Conservation (phyloP, 371 early-diverging fungal genomes). For the Actinomortierella ambigua region DNA sequence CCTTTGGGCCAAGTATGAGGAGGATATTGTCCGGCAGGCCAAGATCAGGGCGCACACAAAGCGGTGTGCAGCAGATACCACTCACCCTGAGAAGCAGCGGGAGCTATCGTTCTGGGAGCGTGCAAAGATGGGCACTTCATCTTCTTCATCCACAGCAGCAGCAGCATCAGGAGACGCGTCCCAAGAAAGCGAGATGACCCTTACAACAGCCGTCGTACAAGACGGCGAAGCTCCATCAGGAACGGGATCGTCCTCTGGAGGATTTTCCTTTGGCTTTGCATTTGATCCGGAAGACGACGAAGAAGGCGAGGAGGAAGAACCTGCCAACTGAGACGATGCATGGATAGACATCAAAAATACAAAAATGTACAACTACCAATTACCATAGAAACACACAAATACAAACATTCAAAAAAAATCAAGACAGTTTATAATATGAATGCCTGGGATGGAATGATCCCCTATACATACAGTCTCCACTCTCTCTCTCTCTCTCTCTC, state of each 20-base stretch:
- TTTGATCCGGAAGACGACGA: slow-evolving; percentile 30
- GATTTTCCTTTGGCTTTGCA: slow-evolving; percentile 30
- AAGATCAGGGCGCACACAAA: not conserved
- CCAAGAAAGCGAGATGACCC: too few relatives aligned
- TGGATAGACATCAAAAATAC: too few relatives aligned
- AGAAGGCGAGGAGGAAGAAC: slow-evolving; percentile 3
- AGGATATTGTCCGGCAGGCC: not conserved
- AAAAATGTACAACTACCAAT: too few relatives aligned
- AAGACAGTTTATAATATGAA: too few relatives aligned
- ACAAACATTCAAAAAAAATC: too few relatives aligned
- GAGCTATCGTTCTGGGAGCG: slow-evolving; percentile 42
- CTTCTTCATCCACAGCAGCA: not conserved
- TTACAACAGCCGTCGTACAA: too few relatives aligned
- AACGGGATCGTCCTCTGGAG: slow-evolving; percentile 5
- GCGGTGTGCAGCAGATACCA: too few relatives aligned
- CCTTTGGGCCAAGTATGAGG: slow-evolving; percentile 2
- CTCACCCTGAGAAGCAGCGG: not conserved
- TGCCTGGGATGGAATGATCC: too few relatives aligned
- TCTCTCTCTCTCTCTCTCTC: too few relatives aligned
- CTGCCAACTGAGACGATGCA: too few relatives aligned
- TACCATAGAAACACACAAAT: too few relatives aligned
- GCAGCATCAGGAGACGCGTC: not conserved
- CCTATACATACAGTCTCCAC: too few relatives aligned
- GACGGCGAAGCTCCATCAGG: not conserved
- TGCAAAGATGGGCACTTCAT: slow-evolving; percentile 23